Percentiles rank a stretch among this genome's conserved stretches.
Conservation (phyloP, 345 rosid species). For the Aethionema arabicum region DNA sequence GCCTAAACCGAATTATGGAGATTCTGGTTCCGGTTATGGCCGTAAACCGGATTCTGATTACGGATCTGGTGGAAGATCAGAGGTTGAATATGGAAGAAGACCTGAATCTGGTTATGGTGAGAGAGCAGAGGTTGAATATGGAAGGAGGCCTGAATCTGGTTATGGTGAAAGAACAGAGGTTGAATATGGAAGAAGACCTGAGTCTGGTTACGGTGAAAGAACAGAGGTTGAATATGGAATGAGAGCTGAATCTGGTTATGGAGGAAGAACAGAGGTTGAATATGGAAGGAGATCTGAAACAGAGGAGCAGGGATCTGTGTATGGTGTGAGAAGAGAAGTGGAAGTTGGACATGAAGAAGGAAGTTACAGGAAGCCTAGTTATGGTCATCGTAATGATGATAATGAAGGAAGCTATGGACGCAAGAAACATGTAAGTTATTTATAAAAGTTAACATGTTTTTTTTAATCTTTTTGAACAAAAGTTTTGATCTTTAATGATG, state of each 20-base stretch:
- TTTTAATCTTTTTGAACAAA: not conserved
- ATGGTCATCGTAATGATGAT: conserved; percentile 40
- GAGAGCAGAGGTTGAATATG: conserved; percentile 39
- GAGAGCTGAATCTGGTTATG: conserved; percentile 50
- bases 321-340: conserved; percentile 31
- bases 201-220: conserved; percentile 35
- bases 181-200: conserved; percentile 38
- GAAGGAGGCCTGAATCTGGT: conserved; percentile 29
- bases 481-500: not conserved
- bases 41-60: conserved; percentile 22
- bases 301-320: conserved; percentile 35
- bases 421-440: conserved; percentile 66
- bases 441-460: not conserved
- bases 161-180: conserved; percentile 39
- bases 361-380: conserved; percentile 33
- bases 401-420: conserved; percentile 46
- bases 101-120: conserved; percentile 34
- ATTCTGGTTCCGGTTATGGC: conserved; percentile 20
- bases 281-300: conserved; percentile 34
- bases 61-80: conserved; percentile 28
- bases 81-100: conserved; percentile 29
- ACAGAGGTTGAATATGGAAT: conserved; percentile 34
- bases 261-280: conserved; percentile 29
- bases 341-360: conserved; percentile 43
- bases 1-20: conserved; percentile 27